phyloP scores from a whole-genome alignment of 1,284 basidiomycete species.

The Trametes sp. region DNA sequence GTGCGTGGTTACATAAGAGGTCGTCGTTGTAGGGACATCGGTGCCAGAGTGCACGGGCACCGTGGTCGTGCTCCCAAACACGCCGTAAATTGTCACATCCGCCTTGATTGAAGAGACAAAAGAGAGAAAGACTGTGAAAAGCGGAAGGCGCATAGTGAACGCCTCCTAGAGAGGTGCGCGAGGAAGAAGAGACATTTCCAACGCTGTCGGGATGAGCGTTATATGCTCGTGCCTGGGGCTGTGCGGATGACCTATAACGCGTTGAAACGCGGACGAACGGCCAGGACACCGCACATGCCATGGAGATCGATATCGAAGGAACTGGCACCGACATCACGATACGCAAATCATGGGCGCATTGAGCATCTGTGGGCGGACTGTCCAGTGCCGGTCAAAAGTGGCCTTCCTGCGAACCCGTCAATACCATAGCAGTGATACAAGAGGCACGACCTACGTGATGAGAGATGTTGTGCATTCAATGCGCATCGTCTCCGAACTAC shows the following conservation, averaged over 20 bases:
- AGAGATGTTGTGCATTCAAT: too few species aligned
- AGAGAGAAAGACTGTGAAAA: conserved; percentile 1
- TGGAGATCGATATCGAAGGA: not conserved
- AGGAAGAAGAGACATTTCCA: not conserved
- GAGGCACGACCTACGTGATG: too few species aligned
- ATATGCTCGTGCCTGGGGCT: conserved; percentile 6
- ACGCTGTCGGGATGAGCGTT: not conserved
- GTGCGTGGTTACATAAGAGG: conserved; percentile 8
- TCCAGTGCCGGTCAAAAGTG: too few species aligned
- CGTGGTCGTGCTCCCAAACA: conserved; percentile 12
- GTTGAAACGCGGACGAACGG: not conserved
- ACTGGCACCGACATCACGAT: not conserved
- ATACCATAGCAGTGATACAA: too few species aligned
- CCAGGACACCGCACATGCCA: not conserved
- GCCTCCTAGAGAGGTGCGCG: not conserved
- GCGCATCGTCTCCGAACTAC: too few species aligned
- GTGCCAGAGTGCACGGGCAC: not conserved
- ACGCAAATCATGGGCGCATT: not conserved
- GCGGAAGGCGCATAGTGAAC: conserved; percentile 10
- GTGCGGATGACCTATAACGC: not conserved
- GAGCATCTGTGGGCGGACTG: too few species aligned
- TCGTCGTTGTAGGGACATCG: not conserved
- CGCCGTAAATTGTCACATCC: conserved; percentile 17
- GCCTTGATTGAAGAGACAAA: not conserved
- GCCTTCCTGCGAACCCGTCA: too few species aligned